These are phyloP conservation scores for Arabidopsis lyrata DNA, from an alignment of 441 rosid genomes.

Conservation along the genomic window DNA sequence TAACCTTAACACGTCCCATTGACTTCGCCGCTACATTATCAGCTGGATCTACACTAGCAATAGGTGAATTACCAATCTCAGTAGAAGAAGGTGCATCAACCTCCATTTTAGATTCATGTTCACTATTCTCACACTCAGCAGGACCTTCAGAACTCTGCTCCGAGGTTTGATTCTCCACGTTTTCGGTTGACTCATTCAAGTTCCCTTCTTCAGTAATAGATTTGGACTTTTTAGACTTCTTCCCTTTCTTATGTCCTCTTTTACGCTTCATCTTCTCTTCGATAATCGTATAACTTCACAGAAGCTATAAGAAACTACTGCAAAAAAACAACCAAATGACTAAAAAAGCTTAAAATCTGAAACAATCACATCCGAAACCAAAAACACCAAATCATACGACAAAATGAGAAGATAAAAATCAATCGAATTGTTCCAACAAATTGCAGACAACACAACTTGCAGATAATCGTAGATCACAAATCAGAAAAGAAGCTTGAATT, in stretches of 20 bases:
- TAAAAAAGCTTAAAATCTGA: no score
- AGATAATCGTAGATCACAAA: background rate
- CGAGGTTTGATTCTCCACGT: constrained; percentile 47
- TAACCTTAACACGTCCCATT: constrained; percentile 78
- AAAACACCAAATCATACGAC: background rate
- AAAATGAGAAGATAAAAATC: background rate
- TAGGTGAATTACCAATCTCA: constrained; percentile 66
- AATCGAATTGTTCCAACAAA: background rate
- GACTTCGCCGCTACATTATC: constrained; percentile 60
- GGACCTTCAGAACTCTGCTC: constrained; percentile 58
- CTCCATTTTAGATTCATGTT: constrained; percentile 63
- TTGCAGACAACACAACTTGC: background rate
- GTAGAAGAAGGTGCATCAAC: constrained; percentile 81
- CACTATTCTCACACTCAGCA: constrained; percentile 47
- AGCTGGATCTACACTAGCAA: constrained; percentile 57
- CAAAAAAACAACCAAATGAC: no score
- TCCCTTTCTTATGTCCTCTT: constrained; percentile 83
- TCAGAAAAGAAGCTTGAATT: background rate
- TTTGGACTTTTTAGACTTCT: constrained; percentile 51
- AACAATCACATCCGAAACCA: background rate
- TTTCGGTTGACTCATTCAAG: constrained; percentile 47
- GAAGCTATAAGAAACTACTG: no score
- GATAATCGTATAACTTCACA: no score
- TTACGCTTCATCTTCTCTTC: constrained; percentile 77
- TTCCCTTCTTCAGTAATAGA: constrained; percentile 30